Base-by-base conservation (phyloP, 1,284 basidiomycete genomes). In the Xerocomus alliaceus region DNA sequence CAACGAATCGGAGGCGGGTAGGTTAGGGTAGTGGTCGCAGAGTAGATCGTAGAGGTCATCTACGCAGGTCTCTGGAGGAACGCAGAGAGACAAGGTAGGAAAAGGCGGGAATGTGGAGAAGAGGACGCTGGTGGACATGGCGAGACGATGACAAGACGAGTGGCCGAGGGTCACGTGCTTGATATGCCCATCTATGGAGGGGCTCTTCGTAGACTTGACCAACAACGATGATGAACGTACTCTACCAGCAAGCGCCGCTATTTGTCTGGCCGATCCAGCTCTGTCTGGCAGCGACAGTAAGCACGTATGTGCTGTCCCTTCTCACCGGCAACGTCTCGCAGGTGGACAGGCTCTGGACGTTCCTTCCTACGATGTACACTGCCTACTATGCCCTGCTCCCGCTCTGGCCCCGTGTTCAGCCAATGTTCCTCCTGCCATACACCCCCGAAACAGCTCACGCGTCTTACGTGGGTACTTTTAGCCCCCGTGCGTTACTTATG, bases 281-380 rank as follows among this genome's bases (percentile, higher is more conserved):
- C 68, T 90, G 87, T 65, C 58, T 82, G 0, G 81, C 80, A 42
- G 75, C 77, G 1, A 86, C 85, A 1, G 62, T 73, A 8, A 72
- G 72, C 1, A 82, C 84, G 12, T 92, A 84, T 69, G 65, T 90
- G 12, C 70, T 84, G 7, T 90, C 88, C 11, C 51, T 91, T 26
- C 57, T 92, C 32, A 94, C 91, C 0, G 84, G 86, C 34, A 96
- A 96, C 70, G 91, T 93, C 50, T 92, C 90, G 10, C 93, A 95
- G 77, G 93, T 96, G 32, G 92, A 94, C 80, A 82, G 78, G 47
- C 65, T 87, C 22, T 93, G 90, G 90, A 91, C 90, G 0, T 87
- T 95, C 71, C 77, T 94, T 54, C 94, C 95, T 0, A 84, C 89
- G 10, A 81, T 94, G 24, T 95, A 94, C 74, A 86, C 89, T 0